Evolutionary conservation across 495 filamentous ascomycete species (phyloP).

Genomic region (Venustampulla echinocandica): DNA sequence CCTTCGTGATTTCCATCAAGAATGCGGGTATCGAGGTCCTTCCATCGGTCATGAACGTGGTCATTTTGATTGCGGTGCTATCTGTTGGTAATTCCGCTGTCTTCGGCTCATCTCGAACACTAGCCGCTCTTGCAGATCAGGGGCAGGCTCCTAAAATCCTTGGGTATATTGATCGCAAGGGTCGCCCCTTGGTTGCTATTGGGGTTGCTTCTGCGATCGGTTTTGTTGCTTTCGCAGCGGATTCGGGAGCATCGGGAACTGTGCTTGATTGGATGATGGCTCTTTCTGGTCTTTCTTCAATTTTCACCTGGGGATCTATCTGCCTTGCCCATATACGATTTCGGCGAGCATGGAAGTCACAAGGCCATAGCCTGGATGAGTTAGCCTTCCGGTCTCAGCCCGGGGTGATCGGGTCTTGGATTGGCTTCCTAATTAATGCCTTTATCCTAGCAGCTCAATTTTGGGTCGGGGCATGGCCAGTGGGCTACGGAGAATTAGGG

Average conservation of each 20-base stretch:
- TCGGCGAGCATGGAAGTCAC: conserved; percentile 61
- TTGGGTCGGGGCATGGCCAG: conserved; percentile 81
- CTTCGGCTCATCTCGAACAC: conserved; percentile 78
- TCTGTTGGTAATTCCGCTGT: conserved; percentile 83
- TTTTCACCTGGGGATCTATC: conserved; percentile 92
- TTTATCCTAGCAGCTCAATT: conserved; percentile 87
- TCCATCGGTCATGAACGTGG: conserved; percentile 79
- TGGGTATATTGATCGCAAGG: conserved; percentile 74
- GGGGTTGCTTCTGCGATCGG: conserved; percentile 59
- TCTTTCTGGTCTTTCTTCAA: conserved; percentile 75
- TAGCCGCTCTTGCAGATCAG: conserved; percentile 80
- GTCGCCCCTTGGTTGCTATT: conserved; percentile 72
- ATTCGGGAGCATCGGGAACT: conserved; percentile 48
- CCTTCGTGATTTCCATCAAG: conserved; percentile 82
- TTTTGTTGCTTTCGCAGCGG: conserved; percentile 70
- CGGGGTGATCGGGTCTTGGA: conserved; percentile 73
- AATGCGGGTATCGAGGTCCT: conserved; percentile 69
- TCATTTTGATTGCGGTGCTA: conserved; percentile 80
- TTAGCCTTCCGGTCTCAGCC: conserved; percentile 74
- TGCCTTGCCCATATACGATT: conserved; percentile 89
- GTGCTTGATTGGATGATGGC: conserved; percentile 87
- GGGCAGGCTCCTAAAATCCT: conserved; percentile 69
- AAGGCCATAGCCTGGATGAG: conserved; percentile 63
- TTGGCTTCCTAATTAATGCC: conserved; percentile 71
- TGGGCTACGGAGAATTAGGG: conserved; percentile 44